A percentile compares a stretch with the other conserved stretches of the same genome.
These are phyloP conservation scores for Zopfia rhizophila DNA, from an alignment of 2,329 filamentous ascomycete genomes.

Conservation along the genomic window DNA sequence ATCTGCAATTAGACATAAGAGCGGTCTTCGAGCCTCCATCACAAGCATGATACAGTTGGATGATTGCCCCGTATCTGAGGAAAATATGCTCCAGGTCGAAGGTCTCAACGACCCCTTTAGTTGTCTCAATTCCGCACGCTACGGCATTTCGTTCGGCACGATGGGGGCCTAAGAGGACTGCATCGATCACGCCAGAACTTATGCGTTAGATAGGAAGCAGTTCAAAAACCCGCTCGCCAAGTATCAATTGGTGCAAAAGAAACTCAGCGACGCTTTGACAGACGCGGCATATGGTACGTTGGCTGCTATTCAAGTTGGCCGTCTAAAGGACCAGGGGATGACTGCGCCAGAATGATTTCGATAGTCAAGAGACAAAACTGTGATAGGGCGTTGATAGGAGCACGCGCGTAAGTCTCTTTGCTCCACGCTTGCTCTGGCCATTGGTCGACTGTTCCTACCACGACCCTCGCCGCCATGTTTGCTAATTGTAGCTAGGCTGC, in stretches of 20 bases:
- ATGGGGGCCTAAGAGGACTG: constrained; percentile 93
- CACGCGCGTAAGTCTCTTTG: constrained; percentile 67
- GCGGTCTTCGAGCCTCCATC: constrained; percentile 86
- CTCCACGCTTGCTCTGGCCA: no score
- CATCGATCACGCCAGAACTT: constrained; percentile 77
- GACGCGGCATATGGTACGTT: constrained; percentile 89
- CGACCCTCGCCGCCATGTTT: no score
- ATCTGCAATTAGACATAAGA: constrained; percentile 90
- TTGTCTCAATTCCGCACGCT: constrained; percentile 88
- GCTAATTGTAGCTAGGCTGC: no score
- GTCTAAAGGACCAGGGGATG: constrained; percentile 88
- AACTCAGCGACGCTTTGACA: constrained; percentile 86
- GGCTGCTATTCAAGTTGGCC: constrained; percentile 85
- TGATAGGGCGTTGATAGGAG: constrained; percentile 82
- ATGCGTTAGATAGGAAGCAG: constrained; percentile 88
- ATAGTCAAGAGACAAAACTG: constrained; percentile 97
- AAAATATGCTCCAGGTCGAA: constrained; percentile 91
- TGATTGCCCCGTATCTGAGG: constrained; percentile 81
- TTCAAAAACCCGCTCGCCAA: constrained; percentile 95
- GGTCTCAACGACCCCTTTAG: constrained; percentile 86
- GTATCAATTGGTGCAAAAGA: constrained; percentile 95
- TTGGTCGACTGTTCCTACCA: no score
- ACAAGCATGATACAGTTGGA: constrained; percentile 97
- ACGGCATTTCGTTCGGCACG: constrained; percentile 88
- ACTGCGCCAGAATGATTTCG: constrained; percentile 89